Evolutionary conservation across 2,329 filamentous ascomycete species (phyloP), one percentile per base, ranked within the genome.

Genomic region (Fusarium torulosum): DNA sequence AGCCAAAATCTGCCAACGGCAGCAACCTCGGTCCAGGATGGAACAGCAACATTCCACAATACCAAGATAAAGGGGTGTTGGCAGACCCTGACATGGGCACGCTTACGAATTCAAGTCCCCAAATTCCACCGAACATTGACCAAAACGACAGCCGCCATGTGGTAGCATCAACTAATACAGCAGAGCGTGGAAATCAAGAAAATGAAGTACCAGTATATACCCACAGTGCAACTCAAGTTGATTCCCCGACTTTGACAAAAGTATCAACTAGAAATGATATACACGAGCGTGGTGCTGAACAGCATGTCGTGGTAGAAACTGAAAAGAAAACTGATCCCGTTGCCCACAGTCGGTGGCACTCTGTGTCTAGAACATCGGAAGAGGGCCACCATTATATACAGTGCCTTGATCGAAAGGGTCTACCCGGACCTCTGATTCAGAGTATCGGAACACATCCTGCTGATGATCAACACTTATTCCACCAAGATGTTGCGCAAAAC

Each of bases 41-140:
- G 17, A 11, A n/a, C 44, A 27, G 15, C 14, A 51, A 40, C 14
- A 11, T 11, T 7, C 23, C 23, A n/a, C 23, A 41, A 19, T 72
- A 72, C 38, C 33, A 71, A 37, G 68, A 75, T 44, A 68, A 71
- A 20, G 64, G 67, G 3, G 47, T 63, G 8, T 70, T 71, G 61
- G 65, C 67, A 6, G 66, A 63, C 15, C 52, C 66, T 10, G 19
- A 31, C 8, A 41, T 42, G 8, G 20, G 35, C 23, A 33, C 45
- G 44, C 40, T 37, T n/a, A 6, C 40, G 11, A 23, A 13, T 38
- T 37, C 10, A 40, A 35, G 21, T 10, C 27, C 41, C 9, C 40
- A 44, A 11, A 11, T 33, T 37, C 25, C 20, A n/a, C 17, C 35
- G 21, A 41, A 41, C 20, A 21, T n/a, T 14, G 3, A 35, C n/a